These are phyloP conservation scores for Leccinum olivaceoglutinosum DNA, from an alignment of 1,284 basidiomycete genomes.

Conservation along the genomic window DNA sequence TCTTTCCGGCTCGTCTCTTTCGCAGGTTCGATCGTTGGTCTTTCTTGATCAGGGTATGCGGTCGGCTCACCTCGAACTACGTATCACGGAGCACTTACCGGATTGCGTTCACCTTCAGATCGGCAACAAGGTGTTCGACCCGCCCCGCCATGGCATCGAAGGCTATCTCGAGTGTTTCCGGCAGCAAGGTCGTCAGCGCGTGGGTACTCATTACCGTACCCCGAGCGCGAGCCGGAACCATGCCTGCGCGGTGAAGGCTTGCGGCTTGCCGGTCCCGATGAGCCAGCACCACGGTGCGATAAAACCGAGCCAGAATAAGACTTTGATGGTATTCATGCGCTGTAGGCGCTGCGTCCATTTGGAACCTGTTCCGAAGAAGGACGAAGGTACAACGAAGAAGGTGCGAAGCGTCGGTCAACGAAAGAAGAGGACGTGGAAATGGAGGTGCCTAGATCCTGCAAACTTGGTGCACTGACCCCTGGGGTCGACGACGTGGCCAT, in stretches of 20 bases:
- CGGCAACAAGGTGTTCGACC: too few species aligned
- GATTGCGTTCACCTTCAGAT: slow-evolving; percentile 40
- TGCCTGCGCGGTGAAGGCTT: slow-evolving; percentile 2
- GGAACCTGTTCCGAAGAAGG: slow-evolving; percentile 18
- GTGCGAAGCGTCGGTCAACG: slow-evolving; percentile 30
- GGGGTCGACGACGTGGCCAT: too few species aligned
- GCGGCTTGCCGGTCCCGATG: slow-evolving; percentile 35
- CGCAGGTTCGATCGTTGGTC: slow-evolving; percentile 42
- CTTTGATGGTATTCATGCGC: slow-evolving; percentile 40
- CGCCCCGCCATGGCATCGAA: too few species aligned
- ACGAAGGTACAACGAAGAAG: slow-evolving; percentile 15
- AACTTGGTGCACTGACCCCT: slow-evolving; percentile 26
- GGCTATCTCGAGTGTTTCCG: too few species aligned
- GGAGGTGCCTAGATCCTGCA: slow-evolving; percentile 22
- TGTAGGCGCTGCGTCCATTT: slow-evolving; percentile 27
- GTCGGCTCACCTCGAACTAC: slow-evolving; percentile 64
- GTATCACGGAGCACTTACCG: slow-evolving; percentile 62
- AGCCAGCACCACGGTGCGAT: slow-evolving; percentile 63
- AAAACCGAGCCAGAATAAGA: slow-evolving; percentile 69
- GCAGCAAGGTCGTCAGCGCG: too few species aligned
- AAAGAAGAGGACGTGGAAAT: slow-evolving; percentile 30
- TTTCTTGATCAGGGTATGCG: slow-evolving; percentile 38
- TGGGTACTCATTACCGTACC: slow-evolving; percentile 8
- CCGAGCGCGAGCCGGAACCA: not conserved
- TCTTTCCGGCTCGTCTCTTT: slow-evolving; percentile 66